phyloP scores from a whole-genome alignment of 2,329 filamentous ascomycete genomes.

The Huntiella savannae region DNA sequence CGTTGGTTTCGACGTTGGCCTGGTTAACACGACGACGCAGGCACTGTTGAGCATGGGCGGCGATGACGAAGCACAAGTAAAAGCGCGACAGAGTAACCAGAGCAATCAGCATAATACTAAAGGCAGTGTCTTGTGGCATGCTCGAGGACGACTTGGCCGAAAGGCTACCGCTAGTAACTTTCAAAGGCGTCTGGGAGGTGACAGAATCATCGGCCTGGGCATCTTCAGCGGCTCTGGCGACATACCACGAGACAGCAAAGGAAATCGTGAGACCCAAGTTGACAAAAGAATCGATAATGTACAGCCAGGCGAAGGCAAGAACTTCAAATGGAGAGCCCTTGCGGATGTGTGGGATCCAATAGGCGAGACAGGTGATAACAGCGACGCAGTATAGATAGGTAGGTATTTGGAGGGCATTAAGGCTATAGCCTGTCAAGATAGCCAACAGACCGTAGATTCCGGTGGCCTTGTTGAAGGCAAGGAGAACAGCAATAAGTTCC shows the following conservation, averaged over 20 bases:
- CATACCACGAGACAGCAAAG: constrained; percentile 75
- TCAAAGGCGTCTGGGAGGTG: constrained; percentile 9
- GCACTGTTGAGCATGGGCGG: constrained; percentile 63
- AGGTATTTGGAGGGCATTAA: constrained; percentile 66
- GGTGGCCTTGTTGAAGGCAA: constrained; percentile 82
- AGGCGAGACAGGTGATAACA: constrained; percentile 46
- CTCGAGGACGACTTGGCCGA: constrained; percentile 3
- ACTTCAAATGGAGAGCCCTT: constrained; percentile 61
- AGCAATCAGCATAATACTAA: constrained; percentile 60
- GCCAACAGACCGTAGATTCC: constrained; percentile 81
- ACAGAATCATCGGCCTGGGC: constrained; percentile 9
- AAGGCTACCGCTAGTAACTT: constrained; percentile 6
- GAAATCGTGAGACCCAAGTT: constrained; percentile 66
- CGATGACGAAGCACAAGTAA: constrained; percentile 70
- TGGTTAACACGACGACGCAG: constrained; percentile 41
- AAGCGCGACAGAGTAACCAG: constrained; percentile 55
- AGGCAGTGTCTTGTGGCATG: constrained; percentile 39
- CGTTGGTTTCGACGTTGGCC: constrained; percentile 6
- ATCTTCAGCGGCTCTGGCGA: constrained; percentile 34
- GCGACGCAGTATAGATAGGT: constrained; percentile 80
- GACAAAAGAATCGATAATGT: constrained; percentile 62
- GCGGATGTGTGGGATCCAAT: constrained; percentile 63
- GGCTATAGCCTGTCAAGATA: constrained; percentile 66
- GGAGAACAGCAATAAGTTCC: constrained; percentile 63
- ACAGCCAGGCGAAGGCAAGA: constrained; percentile 67